Evolutionary conservation across 73 alveolate genomes (phyloP).

Genomic region (Paramecium caudatum): DNA sequence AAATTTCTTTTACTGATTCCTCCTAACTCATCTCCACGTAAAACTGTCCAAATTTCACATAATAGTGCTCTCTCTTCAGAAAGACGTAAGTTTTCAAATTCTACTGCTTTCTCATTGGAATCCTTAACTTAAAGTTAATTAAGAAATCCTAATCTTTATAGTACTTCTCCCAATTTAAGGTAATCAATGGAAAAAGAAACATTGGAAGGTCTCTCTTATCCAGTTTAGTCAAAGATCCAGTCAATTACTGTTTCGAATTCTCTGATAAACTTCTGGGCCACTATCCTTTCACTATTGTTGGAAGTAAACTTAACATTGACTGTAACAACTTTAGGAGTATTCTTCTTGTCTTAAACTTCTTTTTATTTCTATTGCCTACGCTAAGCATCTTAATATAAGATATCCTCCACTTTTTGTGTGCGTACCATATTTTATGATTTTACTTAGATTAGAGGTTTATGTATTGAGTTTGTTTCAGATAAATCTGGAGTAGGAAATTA

Average conservation of each 20-base stretch:
- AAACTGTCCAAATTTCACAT: conserved; percentile 71
- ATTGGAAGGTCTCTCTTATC: conserved; percentile 64
- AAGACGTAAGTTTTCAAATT: conserved; percentile 25
- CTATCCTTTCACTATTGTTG: conserved; percentile 67
- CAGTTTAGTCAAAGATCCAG: conserved; percentile 72
- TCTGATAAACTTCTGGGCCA: conserved; percentile 70
- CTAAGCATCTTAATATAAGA: conserved; percentile 67
- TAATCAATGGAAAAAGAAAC: conserved; percentile 67
- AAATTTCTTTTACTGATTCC: conserved; percentile 73
- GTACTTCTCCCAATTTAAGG: conserved; percentile 74
- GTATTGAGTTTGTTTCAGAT: conserved; percentile 1
- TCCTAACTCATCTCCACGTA: conserved; percentile 78
- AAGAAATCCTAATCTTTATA: conserved; percentile 64
- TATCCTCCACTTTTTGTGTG: conserved; percentile 70
- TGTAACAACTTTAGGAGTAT: conserved; percentile 58
- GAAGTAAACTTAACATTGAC: conserved; percentile 69
- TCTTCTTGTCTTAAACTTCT: conserved; percentile 27
- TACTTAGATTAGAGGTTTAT: conserved; percentile 69
- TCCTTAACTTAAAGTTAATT: conserved; percentile 58
- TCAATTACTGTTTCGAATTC: conserved; percentile 74
- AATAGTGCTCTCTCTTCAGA: conserved; percentile 73
- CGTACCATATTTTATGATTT: conserved; percentile 68
- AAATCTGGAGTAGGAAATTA: neutral
- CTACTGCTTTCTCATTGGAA: conserved; percentile 55
- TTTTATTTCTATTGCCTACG: conserved; percentile 61